phyloP scores from a whole-genome alignment of 2,329 filamentous ascomycete genomes.

The Hymenoscyphus infarciens region DNA sequence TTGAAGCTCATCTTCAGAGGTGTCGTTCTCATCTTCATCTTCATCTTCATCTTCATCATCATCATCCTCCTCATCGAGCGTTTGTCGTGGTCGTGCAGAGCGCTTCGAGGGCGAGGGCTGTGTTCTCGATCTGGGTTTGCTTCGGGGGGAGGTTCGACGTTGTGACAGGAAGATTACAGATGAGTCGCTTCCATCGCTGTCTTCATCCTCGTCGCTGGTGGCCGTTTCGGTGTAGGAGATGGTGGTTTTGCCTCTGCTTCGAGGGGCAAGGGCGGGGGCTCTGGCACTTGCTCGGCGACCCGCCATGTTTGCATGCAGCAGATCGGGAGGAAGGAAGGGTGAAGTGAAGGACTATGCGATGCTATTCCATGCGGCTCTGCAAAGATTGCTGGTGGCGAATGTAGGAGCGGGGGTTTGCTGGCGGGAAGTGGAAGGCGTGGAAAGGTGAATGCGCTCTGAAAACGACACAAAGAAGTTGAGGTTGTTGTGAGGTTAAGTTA shows the following conservation, averaged over 20 bases:
- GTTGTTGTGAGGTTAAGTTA: neutral
- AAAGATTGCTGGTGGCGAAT: neutral
- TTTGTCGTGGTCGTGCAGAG: neutral
- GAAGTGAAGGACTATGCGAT: neutral
- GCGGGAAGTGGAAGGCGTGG: neutral
- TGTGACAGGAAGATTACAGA: neutral
- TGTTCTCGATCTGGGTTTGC: neutral
- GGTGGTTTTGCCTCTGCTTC: conserved; percentile 25
- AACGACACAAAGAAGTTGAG: neutral
- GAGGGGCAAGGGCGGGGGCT: neutral
- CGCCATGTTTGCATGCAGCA: conserved; percentile 6
- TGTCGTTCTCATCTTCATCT: neutral
- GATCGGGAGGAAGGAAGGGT: neutral
- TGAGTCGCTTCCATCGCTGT: neutral
- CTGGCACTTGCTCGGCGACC: conserved; percentile 3
- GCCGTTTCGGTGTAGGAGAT: conserved; percentile 31
- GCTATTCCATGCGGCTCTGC: neutral
- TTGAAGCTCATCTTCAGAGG: conserved; percentile 11
- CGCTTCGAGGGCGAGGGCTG: neutral
- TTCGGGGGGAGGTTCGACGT: neutral
- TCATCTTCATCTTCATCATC: neutral
- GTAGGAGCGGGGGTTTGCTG: too few relatives aligned
- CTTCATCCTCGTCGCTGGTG: conserved; percentile 12
- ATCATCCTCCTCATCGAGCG: neutral
- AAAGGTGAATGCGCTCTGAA: neutral